Percentiles rank a stretch among this genome's conserved stretches.
phyloP scores from a whole-genome alignment of 805 yeast species.

The Zygosaccharomyces pseudorouxii region DNA sequence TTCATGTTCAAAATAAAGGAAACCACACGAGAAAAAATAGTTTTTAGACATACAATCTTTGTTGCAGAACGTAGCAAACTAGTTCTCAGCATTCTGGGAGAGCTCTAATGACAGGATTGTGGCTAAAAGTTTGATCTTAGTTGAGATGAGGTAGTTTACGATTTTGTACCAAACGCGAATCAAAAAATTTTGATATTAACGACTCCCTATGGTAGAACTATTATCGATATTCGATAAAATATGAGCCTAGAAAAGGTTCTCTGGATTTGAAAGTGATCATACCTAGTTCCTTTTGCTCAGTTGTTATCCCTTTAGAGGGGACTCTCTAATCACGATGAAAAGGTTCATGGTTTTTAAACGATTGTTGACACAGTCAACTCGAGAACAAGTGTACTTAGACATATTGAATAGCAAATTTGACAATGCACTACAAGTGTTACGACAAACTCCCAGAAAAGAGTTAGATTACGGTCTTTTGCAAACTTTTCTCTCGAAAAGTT shows the following conservation, averaged over 20 bases:
- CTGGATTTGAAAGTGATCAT: background rate
- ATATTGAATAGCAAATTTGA: constrained; percentile 30
- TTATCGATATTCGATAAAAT: background rate
- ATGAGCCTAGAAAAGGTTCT: background rate
- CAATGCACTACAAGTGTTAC: constrained; percentile 12
- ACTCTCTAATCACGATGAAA: background rate
- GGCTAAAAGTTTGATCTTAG: background rate
- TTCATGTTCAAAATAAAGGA: background rate
- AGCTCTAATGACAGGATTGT: background rate
- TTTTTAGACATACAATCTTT: constrained; percentile 26
- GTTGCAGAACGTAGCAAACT: constrained; percentile 28
- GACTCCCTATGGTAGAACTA: background rate
- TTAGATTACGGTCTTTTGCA: constrained; percentile 27
- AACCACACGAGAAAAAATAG: background rate
- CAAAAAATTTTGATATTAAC: background rate
- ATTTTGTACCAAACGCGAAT: constrained; percentile 4
- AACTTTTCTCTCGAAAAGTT: constrained; percentile 21
- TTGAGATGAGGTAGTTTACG: background rate
- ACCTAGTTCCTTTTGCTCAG: background rate
- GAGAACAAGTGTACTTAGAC: constrained; percentile 17
- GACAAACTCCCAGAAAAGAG: constrained; percentile 15
- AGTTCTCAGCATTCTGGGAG: constrained; percentile 20
- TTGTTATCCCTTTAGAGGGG: background rate
- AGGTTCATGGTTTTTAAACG: constrained; percentile 6
- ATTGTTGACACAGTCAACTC: constrained; percentile 12